A percentile compares a stretch with the other conserved stretches of the same genome.
Evolutionary conservation across 1,284 basidiomycete genomes (phyloP).

Genomic region (Naganishia sp.): DNA sequence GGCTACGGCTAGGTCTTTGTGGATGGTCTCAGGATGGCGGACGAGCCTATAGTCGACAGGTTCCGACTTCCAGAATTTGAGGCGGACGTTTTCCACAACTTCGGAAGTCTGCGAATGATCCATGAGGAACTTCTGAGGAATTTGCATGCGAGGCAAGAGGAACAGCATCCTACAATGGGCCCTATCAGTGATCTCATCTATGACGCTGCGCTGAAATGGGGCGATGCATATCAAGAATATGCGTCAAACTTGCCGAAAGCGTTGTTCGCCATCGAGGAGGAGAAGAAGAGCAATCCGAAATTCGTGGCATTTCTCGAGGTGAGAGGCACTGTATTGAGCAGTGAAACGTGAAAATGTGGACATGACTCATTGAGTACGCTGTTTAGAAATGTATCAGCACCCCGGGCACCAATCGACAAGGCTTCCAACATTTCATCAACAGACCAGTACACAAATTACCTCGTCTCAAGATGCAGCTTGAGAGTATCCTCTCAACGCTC

Average conservation of each 20-base stretch:
- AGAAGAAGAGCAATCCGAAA: conserved; percentile 72
- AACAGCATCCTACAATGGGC: conserved; percentile 81
- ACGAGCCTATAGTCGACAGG: conserved; percentile 73
- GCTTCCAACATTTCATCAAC: conserved; percentile 85
- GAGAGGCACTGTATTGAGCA: conserved; percentile 37
- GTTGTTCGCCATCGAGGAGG: conserved; percentile 84
- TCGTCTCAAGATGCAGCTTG: conserved; percentile 83
- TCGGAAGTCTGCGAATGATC: conserved; percentile 64
- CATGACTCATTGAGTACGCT: background rate
- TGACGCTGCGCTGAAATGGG: conserved; percentile 87
- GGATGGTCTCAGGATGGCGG: conserved; percentile 68
- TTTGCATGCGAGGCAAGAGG: conserved; percentile 81
- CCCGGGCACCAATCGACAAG: conserved; percentile 61
- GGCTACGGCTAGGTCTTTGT: conserved; percentile 56
- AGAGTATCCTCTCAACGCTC: conserved; percentile 65
- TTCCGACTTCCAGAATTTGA: conserved; percentile 77
- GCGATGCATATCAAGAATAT: conserved; percentile 89
- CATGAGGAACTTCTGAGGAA: conserved; percentile 75
- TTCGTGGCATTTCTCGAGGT: conserved; percentile 86
- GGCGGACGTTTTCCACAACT: conserved; percentile 90
- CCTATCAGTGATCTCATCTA: conserved; percentile 83
- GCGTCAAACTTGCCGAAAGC: conserved; percentile 93
- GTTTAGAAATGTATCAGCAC: conserved; percentile 36
- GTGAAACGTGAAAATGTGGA: too few species aligned
- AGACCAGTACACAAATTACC: conserved; percentile 84